Conservation (phyloP, 2,329 filamentous ascomycete genomes). For the Teratosphaeria viscida region DNA sequence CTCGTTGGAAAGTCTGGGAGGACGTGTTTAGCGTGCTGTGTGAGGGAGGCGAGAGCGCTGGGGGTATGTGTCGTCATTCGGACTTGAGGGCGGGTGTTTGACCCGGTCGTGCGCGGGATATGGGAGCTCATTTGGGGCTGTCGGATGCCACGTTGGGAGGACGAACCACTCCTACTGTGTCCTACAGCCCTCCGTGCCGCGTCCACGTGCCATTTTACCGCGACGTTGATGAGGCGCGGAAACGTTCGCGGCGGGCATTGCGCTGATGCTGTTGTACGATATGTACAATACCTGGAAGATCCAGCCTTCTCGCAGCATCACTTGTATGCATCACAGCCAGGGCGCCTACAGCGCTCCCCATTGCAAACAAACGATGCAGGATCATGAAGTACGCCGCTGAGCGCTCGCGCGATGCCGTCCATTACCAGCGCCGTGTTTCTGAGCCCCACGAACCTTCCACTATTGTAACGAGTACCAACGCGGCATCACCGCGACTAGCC, state of each 20-base stretch:
- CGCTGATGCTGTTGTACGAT: background rate
- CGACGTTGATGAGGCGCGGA: background rate
- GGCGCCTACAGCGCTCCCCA: background rate
- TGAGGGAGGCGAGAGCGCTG: constrained; percentile 62
- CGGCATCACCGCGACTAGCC: background rate
- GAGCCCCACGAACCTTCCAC: background rate
- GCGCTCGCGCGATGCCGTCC: background rate
- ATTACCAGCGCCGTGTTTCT: background rate
- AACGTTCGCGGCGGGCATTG: background rate
- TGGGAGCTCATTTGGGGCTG: background rate
- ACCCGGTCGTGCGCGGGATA: background rate
- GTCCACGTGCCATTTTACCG: background rate
- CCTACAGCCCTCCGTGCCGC: background rate
- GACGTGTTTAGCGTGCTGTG: constrained; percentile 62
- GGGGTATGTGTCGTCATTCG: constrained; percentile 56
- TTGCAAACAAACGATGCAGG: background rate
- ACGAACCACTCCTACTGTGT: background rate
- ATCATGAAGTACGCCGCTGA: background rate
- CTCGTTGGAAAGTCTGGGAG: constrained; percentile 56
- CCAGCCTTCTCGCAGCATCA: background rate
- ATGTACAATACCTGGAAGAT: background rate
- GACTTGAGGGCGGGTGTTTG: constrained; percentile 16
- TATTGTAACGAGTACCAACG: background rate
- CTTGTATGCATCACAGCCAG: background rate
- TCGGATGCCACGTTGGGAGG: background rate